phyloP scores from a whole-genome alignment of 1,284 basidiomycete species.

The Cronartium ribicola region DNA sequence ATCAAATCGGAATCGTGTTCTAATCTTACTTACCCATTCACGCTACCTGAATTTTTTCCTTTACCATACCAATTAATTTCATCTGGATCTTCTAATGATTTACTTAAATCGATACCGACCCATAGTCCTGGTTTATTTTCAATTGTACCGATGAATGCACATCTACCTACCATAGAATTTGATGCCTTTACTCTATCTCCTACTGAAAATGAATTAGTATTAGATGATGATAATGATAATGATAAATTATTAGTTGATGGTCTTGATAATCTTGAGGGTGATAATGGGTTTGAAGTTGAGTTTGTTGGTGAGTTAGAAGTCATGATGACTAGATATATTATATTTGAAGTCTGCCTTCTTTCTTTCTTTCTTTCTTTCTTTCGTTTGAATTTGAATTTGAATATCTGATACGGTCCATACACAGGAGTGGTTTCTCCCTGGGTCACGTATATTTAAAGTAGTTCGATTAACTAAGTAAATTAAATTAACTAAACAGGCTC shows the following conservation, averaged over 20 bases:
- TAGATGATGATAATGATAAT: background rate
- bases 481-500: too few species aligned
- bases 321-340: too few species aligned
- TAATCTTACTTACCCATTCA: slow-evolving; percentile 25
- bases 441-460: too few species aligned
- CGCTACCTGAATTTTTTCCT: slow-evolving; percentile 27
- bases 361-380: background rate
- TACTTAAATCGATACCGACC: slow-evolving; percentile 23
- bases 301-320: background rate
- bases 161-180: slow-evolving; percentile 23
- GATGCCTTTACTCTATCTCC: slow-evolving; percentile 16
- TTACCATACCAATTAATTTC: slow-evolving; percentile 15
- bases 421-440: too few species aligned
- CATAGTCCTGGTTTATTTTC: slow-evolving; percentile 11
- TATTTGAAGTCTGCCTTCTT: too few species aligned
- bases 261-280: background rate
- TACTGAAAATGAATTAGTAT: background rate
- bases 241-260: too few species aligned
- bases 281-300: background rate
- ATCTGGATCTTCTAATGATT: background rate
- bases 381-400: background rate
- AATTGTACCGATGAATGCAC: slow-evolving; percentile 15
- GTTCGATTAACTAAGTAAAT: too few species aligned
- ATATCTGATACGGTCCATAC: too few species aligned
- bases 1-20: too few species aligned